Conservation (phyloP, 2,329 filamentous ascomycete genomes). For the Neospermospora avenae region DNA sequence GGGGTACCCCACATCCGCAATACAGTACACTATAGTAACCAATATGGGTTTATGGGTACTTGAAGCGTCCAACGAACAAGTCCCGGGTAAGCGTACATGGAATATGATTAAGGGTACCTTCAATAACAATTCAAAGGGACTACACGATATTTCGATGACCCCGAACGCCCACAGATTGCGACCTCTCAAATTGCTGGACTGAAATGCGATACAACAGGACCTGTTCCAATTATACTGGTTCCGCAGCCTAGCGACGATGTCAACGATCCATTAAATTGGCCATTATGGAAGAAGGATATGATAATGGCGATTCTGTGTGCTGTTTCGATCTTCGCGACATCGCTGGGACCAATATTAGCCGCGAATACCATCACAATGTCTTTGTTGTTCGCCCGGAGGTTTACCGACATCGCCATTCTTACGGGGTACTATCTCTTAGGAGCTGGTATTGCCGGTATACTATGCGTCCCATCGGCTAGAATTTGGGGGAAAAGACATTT, state of each 20-base stretch:
- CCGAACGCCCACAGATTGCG: constrained; percentile 45
- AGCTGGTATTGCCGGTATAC: constrained; percentile 73
- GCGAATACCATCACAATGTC: constrained; percentile 81
- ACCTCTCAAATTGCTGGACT: constrained; percentile 45
- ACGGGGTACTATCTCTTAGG: constrained; percentile 88
- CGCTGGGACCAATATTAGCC: constrained; percentile 81
- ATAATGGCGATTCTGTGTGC: constrained; percentile 77
- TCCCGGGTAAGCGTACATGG: constrained; percentile 59
- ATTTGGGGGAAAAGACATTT: constrained; percentile 92
- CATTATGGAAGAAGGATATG: constrained; percentile 77
- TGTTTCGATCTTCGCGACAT: constrained; percentile 77
- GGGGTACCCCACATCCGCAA: neutral
- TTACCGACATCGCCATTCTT: constrained; percentile 75
- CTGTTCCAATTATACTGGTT: constrained; percentile 72
- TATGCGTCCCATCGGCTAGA: constrained; percentile 83
- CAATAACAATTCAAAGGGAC: constrained; percentile 45
- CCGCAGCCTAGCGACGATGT: constrained; percentile 90
- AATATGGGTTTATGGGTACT: constrained; percentile 60
- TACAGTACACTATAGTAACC: neutral
- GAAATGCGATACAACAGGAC: constrained; percentile 70
- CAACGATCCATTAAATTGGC: constrained; percentile 90
- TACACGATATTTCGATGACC: constrained; percentile 62
- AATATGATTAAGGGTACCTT: neutral
- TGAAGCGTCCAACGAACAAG: constrained; percentile 65
- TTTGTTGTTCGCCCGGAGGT: constrained; percentile 59